These are phyloP conservation scores for Bromus sterilis DNA, from an alignment of 176 grass and related monocot genomes.

Conservation along the genomic window DNA sequence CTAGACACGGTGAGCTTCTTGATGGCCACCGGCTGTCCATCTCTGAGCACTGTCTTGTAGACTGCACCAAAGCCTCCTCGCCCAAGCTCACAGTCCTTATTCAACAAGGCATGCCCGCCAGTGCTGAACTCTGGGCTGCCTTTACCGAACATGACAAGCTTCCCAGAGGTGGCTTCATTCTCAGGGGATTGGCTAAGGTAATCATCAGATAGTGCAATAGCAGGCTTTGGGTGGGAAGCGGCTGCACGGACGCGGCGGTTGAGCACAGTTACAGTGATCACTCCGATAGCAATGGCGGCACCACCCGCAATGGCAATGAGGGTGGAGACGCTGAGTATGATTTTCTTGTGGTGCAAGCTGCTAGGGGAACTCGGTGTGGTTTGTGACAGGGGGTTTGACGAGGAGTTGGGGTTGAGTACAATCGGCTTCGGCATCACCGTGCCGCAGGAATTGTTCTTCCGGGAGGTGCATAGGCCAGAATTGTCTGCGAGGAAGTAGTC, in stretches of 20 bases:
- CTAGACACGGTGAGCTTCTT: conserved; percentile 98
- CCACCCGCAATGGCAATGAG: conserved; percentile 82
- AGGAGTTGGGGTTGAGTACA: conserved; percentile 91
- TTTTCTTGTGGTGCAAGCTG: conserved; percentile 72
- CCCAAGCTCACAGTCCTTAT: conserved; percentile 94
- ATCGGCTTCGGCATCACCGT: conserved; percentile 82
- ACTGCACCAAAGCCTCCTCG: conserved; percentile 92
- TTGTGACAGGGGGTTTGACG: conserved; percentile 39
- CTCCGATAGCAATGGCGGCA: conserved; percentile 56
- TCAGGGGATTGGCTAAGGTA: conserved; percentile 73
- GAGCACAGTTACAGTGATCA: conserved; percentile 73
- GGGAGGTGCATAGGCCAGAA: conserved; percentile 52
- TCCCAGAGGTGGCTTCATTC: conserved; percentile 72
- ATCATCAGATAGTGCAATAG: conserved; percentile 58
- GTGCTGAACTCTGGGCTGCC: conserved; percentile 66
- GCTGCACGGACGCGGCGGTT: conserved; percentile 45
- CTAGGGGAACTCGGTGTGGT: conserved; percentile 18
- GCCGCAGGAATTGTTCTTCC: conserved; percentile 58
- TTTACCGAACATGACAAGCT: conserved; percentile 93
- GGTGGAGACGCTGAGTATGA: conserved; percentile 89
- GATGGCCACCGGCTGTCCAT: conserved; percentile 78
- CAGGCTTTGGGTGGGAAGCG: conserved; percentile 31
- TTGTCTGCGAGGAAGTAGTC: conserved; percentile 53
- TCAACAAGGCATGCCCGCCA: conserved; percentile 75
- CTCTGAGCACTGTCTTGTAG: conserved; percentile 78